These are phyloP conservation scores for Populus davidiana DNA, from an alignment of 345 rosid species.

Conservation along the genomic window DNA sequence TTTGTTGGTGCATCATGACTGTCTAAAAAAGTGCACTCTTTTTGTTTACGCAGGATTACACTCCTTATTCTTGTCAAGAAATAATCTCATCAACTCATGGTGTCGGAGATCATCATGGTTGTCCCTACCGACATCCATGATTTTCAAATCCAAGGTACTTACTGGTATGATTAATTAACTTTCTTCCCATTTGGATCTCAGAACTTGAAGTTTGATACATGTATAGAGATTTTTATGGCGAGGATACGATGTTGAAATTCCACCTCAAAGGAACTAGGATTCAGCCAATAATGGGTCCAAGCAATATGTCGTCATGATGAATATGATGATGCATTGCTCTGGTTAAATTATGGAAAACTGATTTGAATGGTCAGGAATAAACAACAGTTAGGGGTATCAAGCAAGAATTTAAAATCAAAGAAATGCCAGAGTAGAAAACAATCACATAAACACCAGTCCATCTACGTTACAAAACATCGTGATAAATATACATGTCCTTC, in stretches of 20 bases:
- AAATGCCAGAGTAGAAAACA: not conserved
- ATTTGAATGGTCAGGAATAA: not conserved
- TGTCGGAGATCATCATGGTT: conserved; percentile 89
- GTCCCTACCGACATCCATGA: conserved; percentile 57
- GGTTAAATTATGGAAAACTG: too few relatives aligned
- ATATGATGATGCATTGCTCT: not conserved
- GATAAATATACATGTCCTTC: not conserved
- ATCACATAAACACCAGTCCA: not conserved
- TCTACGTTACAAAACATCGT: not conserved
- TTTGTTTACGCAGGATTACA: conserved; percentile 64
- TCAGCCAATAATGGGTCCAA: not conserved
- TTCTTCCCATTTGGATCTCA: not conserved
- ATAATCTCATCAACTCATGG: conserved; percentile 72
- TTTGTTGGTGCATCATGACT: not conserved
- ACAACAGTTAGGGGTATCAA: not conserved
- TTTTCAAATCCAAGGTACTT: conserved; percentile 57
- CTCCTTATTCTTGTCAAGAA: conserved; percentile 91
- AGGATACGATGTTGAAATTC: not conserved
- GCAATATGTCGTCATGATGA: not conserved
- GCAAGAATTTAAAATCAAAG: not conserved
- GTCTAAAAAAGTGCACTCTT: not conserved
- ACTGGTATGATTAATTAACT: not conserved
- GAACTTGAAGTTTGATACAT: not conserved
- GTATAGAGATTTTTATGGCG: not conserved
- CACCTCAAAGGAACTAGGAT: not conserved